Percentiles rank a stretch among this genome's conserved stretches.
Conservation (phyloP, 2,329 filamentous ascomycete genomes). For the Taxawa tesnikishii region DNA sequence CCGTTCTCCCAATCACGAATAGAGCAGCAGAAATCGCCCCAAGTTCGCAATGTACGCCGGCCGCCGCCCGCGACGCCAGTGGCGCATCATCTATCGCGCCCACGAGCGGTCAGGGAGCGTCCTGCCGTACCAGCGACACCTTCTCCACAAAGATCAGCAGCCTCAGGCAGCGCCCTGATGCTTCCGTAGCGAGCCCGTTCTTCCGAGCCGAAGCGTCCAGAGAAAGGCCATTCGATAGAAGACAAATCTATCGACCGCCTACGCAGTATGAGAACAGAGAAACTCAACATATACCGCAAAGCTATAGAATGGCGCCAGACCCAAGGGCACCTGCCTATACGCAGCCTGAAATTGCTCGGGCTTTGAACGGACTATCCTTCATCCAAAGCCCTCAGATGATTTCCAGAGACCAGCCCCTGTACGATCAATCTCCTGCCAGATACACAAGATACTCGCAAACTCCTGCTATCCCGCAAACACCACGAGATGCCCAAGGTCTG, state of each 20-base stretch:
- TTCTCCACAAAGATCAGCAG: constrained; percentile 7
- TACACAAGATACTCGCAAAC: neutral
- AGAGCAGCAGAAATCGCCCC: too few relatives aligned
- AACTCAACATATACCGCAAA: neutral
- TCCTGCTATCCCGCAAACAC: constrained; percentile 2
- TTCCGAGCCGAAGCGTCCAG: constrained; percentile 12
- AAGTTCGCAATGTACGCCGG: too few relatives aligned
- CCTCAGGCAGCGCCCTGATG: neutral
- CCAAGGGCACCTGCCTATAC: neutral
- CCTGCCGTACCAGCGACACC: constrained; percentile 4
- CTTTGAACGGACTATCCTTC: constrained; percentile 23
- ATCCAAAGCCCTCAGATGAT: constrained; percentile 17
- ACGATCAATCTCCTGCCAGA: neutral
- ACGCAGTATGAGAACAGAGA: too few relatives aligned
- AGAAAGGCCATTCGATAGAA: too few relatives aligned
- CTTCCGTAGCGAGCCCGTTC: constrained; percentile 27
- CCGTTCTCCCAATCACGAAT: too few relatives aligned
- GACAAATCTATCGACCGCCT: too few relatives aligned
- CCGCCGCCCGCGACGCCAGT: too few relatives aligned
- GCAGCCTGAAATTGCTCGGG: constrained; percentile 7
- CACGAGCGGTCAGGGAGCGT: too few relatives aligned
- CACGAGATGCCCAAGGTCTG: constrained; percentile 8
- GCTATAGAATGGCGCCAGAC: neutral
- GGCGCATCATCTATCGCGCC: too few relatives aligned
- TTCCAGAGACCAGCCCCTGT: constrained; percentile 3